A percentile compares a stretch with the other conserved stretches of the same genome.
Conservation (phyloP, 2,329 filamentous ascomycete genomes). For the Trichoderma sp. region DNA sequence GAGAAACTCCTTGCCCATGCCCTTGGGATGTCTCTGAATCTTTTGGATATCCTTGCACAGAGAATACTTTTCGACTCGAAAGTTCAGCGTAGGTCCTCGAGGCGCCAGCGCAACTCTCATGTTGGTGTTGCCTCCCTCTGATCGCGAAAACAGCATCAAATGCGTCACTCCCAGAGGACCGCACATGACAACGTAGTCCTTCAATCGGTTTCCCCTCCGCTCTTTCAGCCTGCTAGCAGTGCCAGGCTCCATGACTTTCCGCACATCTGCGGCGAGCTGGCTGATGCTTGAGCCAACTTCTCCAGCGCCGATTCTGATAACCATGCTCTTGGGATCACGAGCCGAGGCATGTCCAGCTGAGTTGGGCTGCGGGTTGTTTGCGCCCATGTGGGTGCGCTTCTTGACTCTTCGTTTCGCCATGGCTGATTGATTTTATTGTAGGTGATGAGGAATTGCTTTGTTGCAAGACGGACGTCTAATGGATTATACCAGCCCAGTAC, state of each 20-base stretch:
- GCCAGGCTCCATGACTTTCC: conserved; percentile 91
- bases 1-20: conserved; percentile 79
- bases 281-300: conserved; percentile 89
- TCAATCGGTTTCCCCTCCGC: conserved; percentile 79
- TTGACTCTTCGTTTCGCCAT: conserved; percentile 84
- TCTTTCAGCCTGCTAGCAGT: conserved; percentile 89
- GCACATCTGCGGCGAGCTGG: conserved; percentile 87
- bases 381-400: conserved; percentile 80
- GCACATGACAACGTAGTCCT: conserved; percentile 94
- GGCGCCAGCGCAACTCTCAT: conserved; percentile 83
- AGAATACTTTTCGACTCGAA: conserved; percentile 91
- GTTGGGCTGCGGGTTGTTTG: conserved; percentile 57
- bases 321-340: conserved; percentile 89
- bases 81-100: conserved; percentile 87
- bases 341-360: conserved; percentile 59
- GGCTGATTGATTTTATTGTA: conserved; percentile 24
- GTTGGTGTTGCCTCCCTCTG: conserved; percentile 86
- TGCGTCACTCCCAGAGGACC: conserved; percentile 92
- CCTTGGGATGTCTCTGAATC: conserved; percentile 77
- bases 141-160: conserved; percentile 88
- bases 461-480: background rate
- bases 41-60: conserved; percentile 86
- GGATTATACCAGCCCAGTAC: background rate
- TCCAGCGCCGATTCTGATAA: conserved; percentile 92
- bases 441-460: background rate